Evolutionary conservation across 352 stramenopile genomes (phyloP), one percentile per base, ranked within the genome.

Genomic region (Globisporangium orthogonon): DNA sequence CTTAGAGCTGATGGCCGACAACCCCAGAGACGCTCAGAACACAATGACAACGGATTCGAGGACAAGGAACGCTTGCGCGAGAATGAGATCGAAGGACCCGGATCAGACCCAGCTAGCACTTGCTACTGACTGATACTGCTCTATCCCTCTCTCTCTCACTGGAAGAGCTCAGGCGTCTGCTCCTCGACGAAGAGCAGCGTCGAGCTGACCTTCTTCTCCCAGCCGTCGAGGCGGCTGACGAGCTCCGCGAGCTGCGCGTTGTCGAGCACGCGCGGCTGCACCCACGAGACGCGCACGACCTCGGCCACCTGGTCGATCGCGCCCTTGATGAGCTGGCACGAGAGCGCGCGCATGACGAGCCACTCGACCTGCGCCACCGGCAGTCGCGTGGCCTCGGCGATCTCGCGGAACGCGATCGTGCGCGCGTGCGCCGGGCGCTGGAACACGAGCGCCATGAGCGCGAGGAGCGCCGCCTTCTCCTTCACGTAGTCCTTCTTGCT

Each of bases 341-440:
- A 97, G 47, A 99, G 83, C 33, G 96, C 97, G 23, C 96, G 83
- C 97, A 99, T 99, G 46, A 99, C 79, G 47, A 99, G 83, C 97
- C 95, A 99, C 73, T 99, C 97, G 15, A 99, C 96, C 62, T 97
- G 91, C 43, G 96, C 86, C 9, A 81, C 35, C 0, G 86, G 83
- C 54, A 98, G 68, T 9, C 85, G 75, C 50, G 84, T 96, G 10
- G 71, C 69, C n/a, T 88, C 72, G 0, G 96, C 91, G 59, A 99
- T 97, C 56, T 98, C 94, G 10, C 67, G 60, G 73, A 99, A 99
- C 14, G 75, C 65, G 41, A 98, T 95, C 71, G 93, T 95, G 52
- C 94, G 82, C 63, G 99, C 93, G 53, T 97, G 79, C 18, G 90
- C 86, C 33, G 93, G 91, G 56, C 91, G 82, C 70, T 98, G 85